Base-by-base conservation (phyloP, 2,329 filamentous ascomycete genomes). In the Venturia pyrina region DNA sequence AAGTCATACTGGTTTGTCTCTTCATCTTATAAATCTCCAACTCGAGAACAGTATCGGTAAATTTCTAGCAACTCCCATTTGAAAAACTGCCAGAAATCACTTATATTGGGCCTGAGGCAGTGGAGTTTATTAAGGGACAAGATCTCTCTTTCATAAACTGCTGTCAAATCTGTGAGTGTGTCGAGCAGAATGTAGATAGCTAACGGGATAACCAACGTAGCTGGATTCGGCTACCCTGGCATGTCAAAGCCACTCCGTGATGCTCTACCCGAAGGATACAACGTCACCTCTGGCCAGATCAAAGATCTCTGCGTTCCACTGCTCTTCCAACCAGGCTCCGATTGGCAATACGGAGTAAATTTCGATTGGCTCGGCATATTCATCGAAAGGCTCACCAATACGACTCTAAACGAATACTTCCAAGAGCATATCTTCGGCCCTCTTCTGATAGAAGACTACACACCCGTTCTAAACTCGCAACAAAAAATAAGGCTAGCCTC, bases 191-290 rank as follows among this genome's bases (percentile, higher is more conserved):
- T n/a, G 44, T 5, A 21, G 6, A n/a, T 21, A 6, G 44, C 44
- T 48, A n/a, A 48, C 21, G 28, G 28, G 4, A 41, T n/a, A 3
- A 32, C 13, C 11, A 43, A 43, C 15, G 41, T 79, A 43, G 78
- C 83, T 44, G 84, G 85, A 0, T 85, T 86, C 32, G 82, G 81
- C 0, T 87, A 87, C 70, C 74, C 80, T 0, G 84, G 86, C 67
- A 82, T 83, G 69, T 81, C 82, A 68, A 77, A 82, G 48, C 73
- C 76, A 1, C 70, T 86, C 34, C 70, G 79, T 17, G 75, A 84
- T n/a, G 82, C 77, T 60, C 17, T 34, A 8, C 66, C 65, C 15
- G 53, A 32, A 17, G 59, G 65, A 3, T 64, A 64, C 24, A 59
- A 65, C 28, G 65, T 59, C 40, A 57, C 53, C 1, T 66, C 64